phyloP scores from a whole-genome alignment of 2,329 filamentous ascomycete genomes.

The Neofusicoccum cordaticola region DNA sequence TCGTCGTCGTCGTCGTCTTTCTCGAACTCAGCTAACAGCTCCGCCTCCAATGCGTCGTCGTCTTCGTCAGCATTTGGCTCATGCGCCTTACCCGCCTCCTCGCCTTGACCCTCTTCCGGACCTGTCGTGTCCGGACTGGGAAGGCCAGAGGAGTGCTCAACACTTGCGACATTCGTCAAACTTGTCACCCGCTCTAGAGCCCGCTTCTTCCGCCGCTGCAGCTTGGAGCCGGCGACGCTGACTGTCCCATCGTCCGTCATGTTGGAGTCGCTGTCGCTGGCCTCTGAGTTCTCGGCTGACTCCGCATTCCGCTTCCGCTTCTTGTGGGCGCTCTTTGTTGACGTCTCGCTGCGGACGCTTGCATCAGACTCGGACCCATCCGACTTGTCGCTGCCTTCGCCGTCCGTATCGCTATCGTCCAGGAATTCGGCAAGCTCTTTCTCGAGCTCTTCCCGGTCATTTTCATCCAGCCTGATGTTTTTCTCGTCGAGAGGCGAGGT shows the following conservation, averaged over 20 bases:
- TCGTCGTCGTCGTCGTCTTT: slow-evolving; percentile 29
- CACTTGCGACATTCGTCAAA: slow-evolving; percentile 42
- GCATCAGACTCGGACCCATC: slow-evolving; percentile 34
- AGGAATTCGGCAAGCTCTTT: slow-evolving; percentile 74
- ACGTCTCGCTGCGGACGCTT: slow-evolving; percentile 28
- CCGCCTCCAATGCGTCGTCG: slow-evolving; percentile 55
- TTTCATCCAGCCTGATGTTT: slow-evolving; percentile 39
- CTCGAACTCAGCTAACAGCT: slow-evolving; percentile 42
- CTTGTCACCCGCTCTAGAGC: slow-evolving; percentile 47
- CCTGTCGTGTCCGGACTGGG: slow-evolving; percentile 40
- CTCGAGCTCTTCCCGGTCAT: slow-evolving; percentile 41
- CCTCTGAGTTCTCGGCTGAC: slow-evolving; percentile 34
- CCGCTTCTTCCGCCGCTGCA: slow-evolving; percentile 49
- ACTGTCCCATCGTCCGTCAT: slow-evolving; percentile 17
- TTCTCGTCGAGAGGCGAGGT: slow-evolving; percentile 7
- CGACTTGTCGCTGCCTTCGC: slow-evolving; percentile 32
- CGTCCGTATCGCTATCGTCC: slow-evolving; percentile 45
- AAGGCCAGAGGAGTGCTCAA: slow-evolving; percentile 40
- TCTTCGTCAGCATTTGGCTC: slow-evolving; percentile 42
- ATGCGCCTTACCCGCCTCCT: slow-evolving; percentile 38
- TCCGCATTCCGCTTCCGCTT: slow-evolving; percentile 37
- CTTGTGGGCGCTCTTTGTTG: slow-evolving; percentile 32
- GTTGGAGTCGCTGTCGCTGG: slow-evolving; percentile 42
- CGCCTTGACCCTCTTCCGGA: slow-evolving; percentile 38
- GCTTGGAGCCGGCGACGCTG: slow-evolving; percentile 33